Evolutionary conservation across 345 rosid genomes (phyloP).

Genomic region (Microthlaspi erraticum): DNA sequence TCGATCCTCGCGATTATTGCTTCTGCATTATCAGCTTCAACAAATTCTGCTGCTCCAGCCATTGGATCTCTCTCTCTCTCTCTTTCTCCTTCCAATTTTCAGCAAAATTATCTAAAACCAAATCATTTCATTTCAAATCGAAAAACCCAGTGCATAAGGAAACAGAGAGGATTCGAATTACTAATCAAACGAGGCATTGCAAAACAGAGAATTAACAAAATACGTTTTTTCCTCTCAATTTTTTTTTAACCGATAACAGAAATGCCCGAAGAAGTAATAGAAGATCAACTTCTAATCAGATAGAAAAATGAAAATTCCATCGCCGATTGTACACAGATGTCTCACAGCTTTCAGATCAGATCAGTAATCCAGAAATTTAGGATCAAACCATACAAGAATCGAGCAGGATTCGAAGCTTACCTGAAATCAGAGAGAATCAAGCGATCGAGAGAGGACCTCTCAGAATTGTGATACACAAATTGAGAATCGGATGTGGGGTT

Average conservation of each 20-base stretch:
- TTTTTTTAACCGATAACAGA: background rate
- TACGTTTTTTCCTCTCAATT: background rate
- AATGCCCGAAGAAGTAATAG: background rate
- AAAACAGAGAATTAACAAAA: background rate
- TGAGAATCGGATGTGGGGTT: background rate
- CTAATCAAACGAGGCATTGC: background rate
- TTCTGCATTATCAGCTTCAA: constrained; percentile 90
- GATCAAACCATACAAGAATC: constrained; percentile 16
- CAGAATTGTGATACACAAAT: background rate
- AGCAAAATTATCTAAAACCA: constrained; percentile 3
- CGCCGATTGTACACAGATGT: background rate
- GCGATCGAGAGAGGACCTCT: background rate
- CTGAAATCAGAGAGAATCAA: constrained; percentile 1
- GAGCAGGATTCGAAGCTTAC: background rate
- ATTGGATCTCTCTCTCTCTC: constrained; percentile 20
- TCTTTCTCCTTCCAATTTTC: background rate
- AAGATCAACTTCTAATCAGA: background rate
- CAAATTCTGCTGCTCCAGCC: constrained; percentile 49
- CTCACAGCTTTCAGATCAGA: constrained; percentile 18
- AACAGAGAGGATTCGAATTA: background rate
- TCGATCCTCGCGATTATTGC: constrained; percentile 90
- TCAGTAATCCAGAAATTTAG: constrained; percentile 3
- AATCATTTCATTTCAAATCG: constrained; percentile 7
- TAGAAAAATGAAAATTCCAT: background rate
- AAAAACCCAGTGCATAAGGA: background rate